Evolutionary conservation across 164 flowering plant species (phyloP), one percentile per base, ranked within the genome.

Genomic region (Akebia trifoliata): DNA sequence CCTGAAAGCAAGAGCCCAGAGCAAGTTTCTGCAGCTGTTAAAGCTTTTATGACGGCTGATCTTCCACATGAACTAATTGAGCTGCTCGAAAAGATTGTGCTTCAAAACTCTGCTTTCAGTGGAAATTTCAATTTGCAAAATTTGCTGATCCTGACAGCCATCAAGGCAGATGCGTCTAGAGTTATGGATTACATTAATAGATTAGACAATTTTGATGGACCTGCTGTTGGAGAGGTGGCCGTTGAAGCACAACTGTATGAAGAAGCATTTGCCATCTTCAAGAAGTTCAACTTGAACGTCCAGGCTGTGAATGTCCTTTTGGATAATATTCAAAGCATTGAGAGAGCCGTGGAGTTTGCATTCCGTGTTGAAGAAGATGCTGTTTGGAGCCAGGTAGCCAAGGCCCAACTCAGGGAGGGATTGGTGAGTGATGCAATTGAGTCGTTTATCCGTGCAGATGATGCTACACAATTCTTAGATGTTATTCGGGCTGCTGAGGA

Each of bases 1-100:
- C 99, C 99, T 51, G 99, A 94, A 67, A 94, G 97, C 90, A 90
- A 90, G 82, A 90, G 97, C 70, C 97, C 99, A 3, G 99, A 94
- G 58, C 97, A 94, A 76, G 99, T 94, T 44, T 94, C 99, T 71
- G 97, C 97, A 4, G 90, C 99, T 64, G 99, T 94, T 50, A 94
- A 94, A 61, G 97, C 99, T 57, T 94, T 94, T 65, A 94, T 94
- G 99, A 91, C 96, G 44, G 99, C 99, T 66, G 99, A 94, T 74
- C 86, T 94, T 39, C 99, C 99, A 17, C 99, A 94, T 75, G 99
- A 94, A 64, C 72, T 94, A 8, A 94, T 94, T 65, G 99, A 94
- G 75, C 96, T 94, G 66, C 93, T 94, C 60, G 99, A 94, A 56
- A 94, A 94, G 79, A 94, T 94, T 65, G 99, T 94, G 54, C 94